Evolutionary conservation across 73 alveolate genomes (phyloP).

Genomic region (Tetrahymena elliotti): DNA sequence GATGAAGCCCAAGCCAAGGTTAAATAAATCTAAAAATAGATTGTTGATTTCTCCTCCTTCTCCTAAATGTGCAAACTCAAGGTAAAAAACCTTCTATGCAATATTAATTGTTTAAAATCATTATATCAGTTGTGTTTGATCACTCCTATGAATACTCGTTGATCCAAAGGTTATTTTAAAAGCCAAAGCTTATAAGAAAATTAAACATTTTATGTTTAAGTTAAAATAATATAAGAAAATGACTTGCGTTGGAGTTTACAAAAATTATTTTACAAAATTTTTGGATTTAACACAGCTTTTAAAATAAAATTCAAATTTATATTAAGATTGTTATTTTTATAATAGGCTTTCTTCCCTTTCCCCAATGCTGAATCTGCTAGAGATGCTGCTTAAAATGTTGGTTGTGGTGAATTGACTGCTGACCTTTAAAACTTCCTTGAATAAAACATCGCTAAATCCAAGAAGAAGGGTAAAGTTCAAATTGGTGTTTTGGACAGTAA

Average conservation of each 20-base stretch:
- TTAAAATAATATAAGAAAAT: too few species aligned
- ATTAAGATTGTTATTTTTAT: background rate
- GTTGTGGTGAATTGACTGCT: conserved; percentile 59
- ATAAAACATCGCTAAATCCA: conserved; percentile 61
- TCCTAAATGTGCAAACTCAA: conserved; percentile 39
- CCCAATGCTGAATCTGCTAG: conserved; percentile 45
- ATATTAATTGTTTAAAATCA: background rate
- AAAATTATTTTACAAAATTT: too few species aligned
- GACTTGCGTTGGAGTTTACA: background rate
- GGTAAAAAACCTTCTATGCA: conserved; percentile 9
- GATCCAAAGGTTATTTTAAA: background rate
- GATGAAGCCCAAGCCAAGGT: conserved; percentile 50
- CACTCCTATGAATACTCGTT: background rate
- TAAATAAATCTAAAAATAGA: conserved; percentile 44
- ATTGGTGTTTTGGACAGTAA: conserved; percentile 61
- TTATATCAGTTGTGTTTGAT: background rate
- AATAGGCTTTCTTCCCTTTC: conserved; percentile 45
- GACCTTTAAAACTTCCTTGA: conserved; percentile 59
- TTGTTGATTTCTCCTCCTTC: conserved; percentile 43
- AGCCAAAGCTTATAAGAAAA: background rate
- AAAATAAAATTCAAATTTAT: background rate
- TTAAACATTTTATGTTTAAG: background rate
- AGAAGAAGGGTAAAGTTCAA: conserved; percentile 51
- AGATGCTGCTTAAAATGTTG: conserved; percentile 49
- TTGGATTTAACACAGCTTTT: background rate